Evolutionary conservation across 108 stramenopile species (phyloP), one percentile per base, ranked within the genome.

Genomic region (Heterococcus sp.): DNA sequence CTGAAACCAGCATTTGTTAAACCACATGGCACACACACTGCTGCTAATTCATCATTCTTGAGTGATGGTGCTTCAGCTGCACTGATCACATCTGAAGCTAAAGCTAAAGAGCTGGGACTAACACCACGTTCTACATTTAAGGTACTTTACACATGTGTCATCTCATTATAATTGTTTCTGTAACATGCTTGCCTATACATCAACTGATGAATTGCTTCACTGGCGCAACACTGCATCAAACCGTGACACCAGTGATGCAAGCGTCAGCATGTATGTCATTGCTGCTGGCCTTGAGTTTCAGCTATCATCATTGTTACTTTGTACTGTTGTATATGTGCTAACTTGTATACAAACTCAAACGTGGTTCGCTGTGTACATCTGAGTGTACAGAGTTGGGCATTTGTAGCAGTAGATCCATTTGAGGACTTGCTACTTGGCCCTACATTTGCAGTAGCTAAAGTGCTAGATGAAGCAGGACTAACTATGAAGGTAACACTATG

Each of bases 1-100:
- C 91, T 99, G 37, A 95, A 95, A 84, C 96, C 98, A 29, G 96
- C 96, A 3, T 99, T 99, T 82, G 87, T 99, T 78, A 97, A 97
- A 84, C 88, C 87, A 2, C 86, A 88, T 83, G 98, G 98, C 38
- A 97, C 98, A 2, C 98, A 99, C 91, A 99, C 98, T 28, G 98
- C 98, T 35, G 98, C 96, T 14, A 99, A 99, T 85, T 94, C 93
- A 33, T 92, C 92, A 46, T 97, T 91, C 76, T 88, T 99, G 85
- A 97, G 96, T 26, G 98, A 99, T 84, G 98, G 98, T 21, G 96
- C 98, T 1, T 89, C 95, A 26, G 96, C 95, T 3, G 88, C 91
- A 5, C 75, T 99, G 63, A 77, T 99, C 75, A 95, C 96, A 95
- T 69, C 81, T 89, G 78, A 80, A 39, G 92, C 68, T 93, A 98